Base-by-base conservation (phyloP, 305 asterid genomes). In the Fraxinus platypoda region DNA sequence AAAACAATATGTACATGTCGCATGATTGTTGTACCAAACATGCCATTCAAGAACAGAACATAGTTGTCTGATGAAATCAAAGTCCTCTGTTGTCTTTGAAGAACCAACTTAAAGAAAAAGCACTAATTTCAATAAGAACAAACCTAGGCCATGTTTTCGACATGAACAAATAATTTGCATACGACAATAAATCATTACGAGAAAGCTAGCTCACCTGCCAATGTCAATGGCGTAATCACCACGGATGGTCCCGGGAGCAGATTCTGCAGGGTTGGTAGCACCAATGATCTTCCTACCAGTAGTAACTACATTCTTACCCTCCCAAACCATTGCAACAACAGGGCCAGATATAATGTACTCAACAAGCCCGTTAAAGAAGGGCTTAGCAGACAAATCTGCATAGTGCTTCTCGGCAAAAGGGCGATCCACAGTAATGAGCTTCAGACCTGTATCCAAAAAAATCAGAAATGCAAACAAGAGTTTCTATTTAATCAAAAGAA, bases 271-370 rank as follows among this genome's bases (percentile, higher is more conserved):
- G 90, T 93, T 94, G 57, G 98, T 93, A 64, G 95, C 94, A 33
- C 98, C 97, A 57, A 94, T 94, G 90, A 94, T 93, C 89, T 89
- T 93, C 75, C 98, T 91, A 35, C 98, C 98, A 0, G 97, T 93
- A 34, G 90, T 15, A 1, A 94, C 97, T 19, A 92, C 97, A 81
- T 86, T 87, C 91, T 91, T 94, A 6, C 98, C 98, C 81, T 92
- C 97, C 97, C 95, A 94, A 76, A 94, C 97, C 97, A 94, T 92
- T 3, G 97, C 98, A 81, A 92, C 97, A 77, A 92, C 98, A 0
- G 97, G 97, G 17, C 98, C 97, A 2, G 98, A 94, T 57, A 90
- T 78, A 57, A 92, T 93, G 91, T 94, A 94, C 85, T 93, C 95
- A 11, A 91, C 95, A 8, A 93, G 93, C 38, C 94, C 94, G 11